Base-by-base conservation (phyloP, 2,329 filamentous ascomycete species). In the Fusarium sp. region DNA sequence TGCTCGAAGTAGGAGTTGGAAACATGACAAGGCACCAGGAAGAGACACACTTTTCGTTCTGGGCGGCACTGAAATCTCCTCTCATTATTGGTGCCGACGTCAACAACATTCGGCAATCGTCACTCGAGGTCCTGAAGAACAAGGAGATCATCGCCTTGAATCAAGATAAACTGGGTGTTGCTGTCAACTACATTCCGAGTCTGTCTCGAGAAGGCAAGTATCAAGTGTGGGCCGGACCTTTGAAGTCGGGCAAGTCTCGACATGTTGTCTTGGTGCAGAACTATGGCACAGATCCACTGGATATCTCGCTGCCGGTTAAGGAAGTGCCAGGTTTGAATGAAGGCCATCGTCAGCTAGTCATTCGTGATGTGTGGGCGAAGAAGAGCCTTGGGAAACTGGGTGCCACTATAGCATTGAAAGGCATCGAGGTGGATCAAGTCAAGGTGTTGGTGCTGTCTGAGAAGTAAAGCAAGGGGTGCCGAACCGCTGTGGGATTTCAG, bases 61-160 rank as follows among this genome's bases (percentile, higher is more conserved):
- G 60, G 60, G 40, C 60, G 5, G 40, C 42, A 6, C 42, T 63
- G 2, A 63, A 63, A 22, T 63, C 60, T 25, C 60, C 60, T 31
- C 60, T 63, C 20, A 50, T 63, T 18, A 63, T 60, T 13, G 57
- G 57, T 14, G 57, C 57, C 11, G 36, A 60, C 4, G 16, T 60
- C 57, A 20, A 11, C 16, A 60, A 40, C 7, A 40, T 60, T 6
- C 38, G 35, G 2, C 11, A 29, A 2, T 42, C 36, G 0, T 40
- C 57, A 2, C 57, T 60, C 5, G 31, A 29, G 16, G 29, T 60
- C 0, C 57, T 60, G 6, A 60, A 60, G 10, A 60, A 60, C 36
- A 40, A 40, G 25, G 57, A 40, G 35, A 60, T 60, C 18, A 60
- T 60, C n/a, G 57, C 57, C 18, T n/a, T 60, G 16, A 60, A 42